phyloP scores from a whole-genome alignment of 805 yeast species.

The Pichia rugopelliculosa region DNA sequence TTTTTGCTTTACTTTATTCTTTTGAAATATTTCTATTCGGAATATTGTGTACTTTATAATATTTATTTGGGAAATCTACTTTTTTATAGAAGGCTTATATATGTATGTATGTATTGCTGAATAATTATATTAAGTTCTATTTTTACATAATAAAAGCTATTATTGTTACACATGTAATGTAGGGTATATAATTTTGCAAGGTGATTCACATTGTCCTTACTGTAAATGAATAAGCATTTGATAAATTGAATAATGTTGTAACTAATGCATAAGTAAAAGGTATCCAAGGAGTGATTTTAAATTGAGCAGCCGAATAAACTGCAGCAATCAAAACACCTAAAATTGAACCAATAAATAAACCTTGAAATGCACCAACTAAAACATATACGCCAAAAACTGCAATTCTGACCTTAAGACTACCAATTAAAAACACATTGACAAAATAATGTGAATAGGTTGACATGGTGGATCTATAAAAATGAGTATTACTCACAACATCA shows the following conservation, averaged over 20 bases:
- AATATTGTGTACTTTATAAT: neutral
- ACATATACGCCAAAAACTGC: slow-evolving; percentile 42
- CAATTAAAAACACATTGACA: slow-evolving; percentile 2
- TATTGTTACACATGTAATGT: too few species aligned
- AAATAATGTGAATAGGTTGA: slow-evolving; percentile 5
- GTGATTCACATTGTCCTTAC: slow-evolving; percentile 21
- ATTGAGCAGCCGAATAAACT: slow-evolving; percentile 69
- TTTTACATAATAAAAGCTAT: neutral
- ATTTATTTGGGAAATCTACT: neutral
- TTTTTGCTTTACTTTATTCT: neutral
- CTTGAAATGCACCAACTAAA: slow-evolving; percentile 53
- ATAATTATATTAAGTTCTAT: neutral
- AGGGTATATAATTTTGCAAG: neutral
- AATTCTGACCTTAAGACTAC: slow-evolving; percentile 24
- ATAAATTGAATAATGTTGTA: slow-evolving; percentile 57
- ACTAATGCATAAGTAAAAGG: slow-evolving; percentile 78
- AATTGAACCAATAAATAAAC: slow-evolving; percentile 64
- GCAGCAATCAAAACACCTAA: slow-evolving; percentile 70
- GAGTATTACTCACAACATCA: slow-evolving; percentile 2
- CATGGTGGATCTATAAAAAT: neutral
- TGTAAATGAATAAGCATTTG: slow-evolving; percentile 57
- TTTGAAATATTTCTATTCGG: neutral
- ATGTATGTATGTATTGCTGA: too few species aligned
- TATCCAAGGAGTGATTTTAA: slow-evolving; percentile 92
- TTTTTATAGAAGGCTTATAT: too few species aligned